Evolutionary conservation across 129 eudicot genomes (phyloP), one percentile per base, ranked within the genome.

Genomic region (Lactuca sativa): DNA sequence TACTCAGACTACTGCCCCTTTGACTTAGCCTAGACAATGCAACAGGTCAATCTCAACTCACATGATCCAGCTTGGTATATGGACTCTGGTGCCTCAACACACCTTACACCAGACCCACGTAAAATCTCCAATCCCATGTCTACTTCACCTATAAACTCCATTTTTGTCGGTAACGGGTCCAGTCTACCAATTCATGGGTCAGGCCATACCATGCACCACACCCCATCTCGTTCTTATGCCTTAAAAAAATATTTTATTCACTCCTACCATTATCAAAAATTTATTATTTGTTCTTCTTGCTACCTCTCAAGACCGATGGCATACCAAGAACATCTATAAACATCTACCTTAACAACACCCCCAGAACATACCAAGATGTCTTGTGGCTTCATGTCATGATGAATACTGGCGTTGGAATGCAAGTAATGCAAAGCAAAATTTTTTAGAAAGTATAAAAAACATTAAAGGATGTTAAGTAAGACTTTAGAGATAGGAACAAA

Each of bases 361-460:
- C 96, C 97, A 32, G 96, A 81, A 68, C 96, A 90, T 68, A 95
- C 90, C 66, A 95, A 89, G 59, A 95, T 95, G 75, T 95, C 90
- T 66, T 95, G 97, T 17, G 99, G 99, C 82, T 95, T 95, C 99
- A 90, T 95, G 78, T 95, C 99, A 62, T 97, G 95, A 66, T 95
- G 99, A 66, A 90, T 95, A 48, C 87, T 90, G 36, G 97, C 89
- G 81, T 95, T 95, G 41, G 97, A 95, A 75, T 95, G 97, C 52
- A 95, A 74, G 73, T 95, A 95, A 63, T 95, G 89, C 88, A 95
- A 78, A 37, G 99, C 99, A 88, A 36, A 72, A 58, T 49, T 77
- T 62, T 69, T 73, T 15, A 37, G 16, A 60, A 32, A 49, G 52
- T 69, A 60, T 44, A 1, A 37, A 47, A 79, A 63, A 67, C 47